phyloP scores from a whole-genome alignment of 805 yeast genomes.

The Candida loeiensis region DNA sequence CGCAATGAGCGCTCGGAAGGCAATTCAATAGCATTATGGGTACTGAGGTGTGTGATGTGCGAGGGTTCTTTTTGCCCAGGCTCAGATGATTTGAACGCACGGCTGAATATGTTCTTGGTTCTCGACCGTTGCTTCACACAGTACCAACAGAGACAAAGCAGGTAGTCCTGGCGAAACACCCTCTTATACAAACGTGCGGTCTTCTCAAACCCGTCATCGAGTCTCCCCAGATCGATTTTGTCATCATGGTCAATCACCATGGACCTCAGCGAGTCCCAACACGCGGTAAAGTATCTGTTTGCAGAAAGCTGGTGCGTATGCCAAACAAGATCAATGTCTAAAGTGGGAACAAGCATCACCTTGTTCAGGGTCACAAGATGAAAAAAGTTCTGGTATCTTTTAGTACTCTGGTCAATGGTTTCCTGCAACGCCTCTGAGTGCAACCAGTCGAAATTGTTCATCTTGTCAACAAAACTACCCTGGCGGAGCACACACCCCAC shows the following conservation, averaged over 20 bases:
- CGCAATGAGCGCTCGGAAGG: too few relatives aligned
- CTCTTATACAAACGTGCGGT: conserved; percentile 11
- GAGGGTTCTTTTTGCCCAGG: neutral
- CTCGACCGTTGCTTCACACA: conserved; percentile 1
- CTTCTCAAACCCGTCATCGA: conserved; percentile 8
- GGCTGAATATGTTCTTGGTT: conserved; percentile 13
- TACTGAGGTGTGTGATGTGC: neutral
- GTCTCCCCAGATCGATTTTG: neutral
- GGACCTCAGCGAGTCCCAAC: conserved; percentile 14
- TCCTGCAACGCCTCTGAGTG: conserved; percentile 8
- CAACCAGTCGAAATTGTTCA: conserved; percentile 19
- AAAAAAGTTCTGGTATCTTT: conserved; percentile 18
- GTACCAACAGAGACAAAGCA: conserved; percentile 12
- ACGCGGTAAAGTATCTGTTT: conserved; percentile 13
- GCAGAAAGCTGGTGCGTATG: conserved; percentile 24
- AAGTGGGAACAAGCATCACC: conserved; percentile 19
- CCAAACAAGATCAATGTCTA: conserved; percentile 28
- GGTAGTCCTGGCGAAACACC: conserved; percentile 10
- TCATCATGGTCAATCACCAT: conserved; percentile 9
- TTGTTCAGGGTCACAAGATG: conserved; percentile 1
- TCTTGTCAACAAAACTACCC: conserved; percentile 19
- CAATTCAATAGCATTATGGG: too few relatives aligned
- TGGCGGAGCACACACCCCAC: conserved; percentile 24
- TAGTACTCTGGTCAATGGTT: conserved; percentile 12
- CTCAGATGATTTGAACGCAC: conserved; percentile 1